A percentile compares a stretch with the other conserved stretches of the same genome.
Conservation (phyloP, 2,329 filamentous ascomycete genomes). For the Pseudovirgaria hyperparasitica region DNA sequence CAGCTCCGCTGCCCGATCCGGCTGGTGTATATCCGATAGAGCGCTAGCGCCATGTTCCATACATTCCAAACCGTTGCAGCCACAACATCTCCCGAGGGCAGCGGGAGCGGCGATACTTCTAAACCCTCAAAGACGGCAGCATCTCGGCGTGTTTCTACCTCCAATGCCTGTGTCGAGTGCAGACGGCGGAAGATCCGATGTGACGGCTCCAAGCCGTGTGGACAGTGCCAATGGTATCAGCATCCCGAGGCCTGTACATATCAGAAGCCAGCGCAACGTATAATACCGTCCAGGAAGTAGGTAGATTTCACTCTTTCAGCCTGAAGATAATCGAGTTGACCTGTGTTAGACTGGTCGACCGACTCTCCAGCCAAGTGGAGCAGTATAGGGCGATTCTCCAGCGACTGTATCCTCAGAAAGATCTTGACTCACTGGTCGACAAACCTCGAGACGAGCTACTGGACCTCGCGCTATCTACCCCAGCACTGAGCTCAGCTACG, state of each 20-base stretch:
- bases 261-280: conserved; percentile 64
- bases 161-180: conserved; percentile 61
- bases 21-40: too few species aligned
- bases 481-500: conserved; percentile 20
- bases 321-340: conserved; percentile 30
- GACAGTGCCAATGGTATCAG: conserved; percentile 70
- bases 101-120: conserved; percentile 17
- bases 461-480: conserved; percentile 28
- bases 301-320: conserved; percentile 14
- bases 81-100: conserved; percentile 18
- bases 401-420: conserved; percentile 29
- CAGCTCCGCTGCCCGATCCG: too few species aligned
- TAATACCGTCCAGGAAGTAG: conserved; percentile 67
- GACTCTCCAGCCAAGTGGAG: conserved; percentile 39
- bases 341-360: conserved; percentile 46
- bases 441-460: conserved; percentile 33
- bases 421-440: conserved; percentile 25
- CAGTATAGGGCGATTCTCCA: conserved; percentile 30
- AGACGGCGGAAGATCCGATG: conserved; percentile 74
- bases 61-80: conserved; percentile 28
- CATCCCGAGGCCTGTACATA: conserved; percentile 70
- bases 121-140: conserved; percentile 24
- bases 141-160: conserved; percentile 33
- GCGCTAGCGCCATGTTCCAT: conserved; percentile 35
- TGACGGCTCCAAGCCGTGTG: conserved; percentile 69